These are phyloP conservation scores for Bipolaris victoriae DNA, from an alignment of 2,329 filamentous ascomycete genomes.

Conservation along the genomic window DNA sequence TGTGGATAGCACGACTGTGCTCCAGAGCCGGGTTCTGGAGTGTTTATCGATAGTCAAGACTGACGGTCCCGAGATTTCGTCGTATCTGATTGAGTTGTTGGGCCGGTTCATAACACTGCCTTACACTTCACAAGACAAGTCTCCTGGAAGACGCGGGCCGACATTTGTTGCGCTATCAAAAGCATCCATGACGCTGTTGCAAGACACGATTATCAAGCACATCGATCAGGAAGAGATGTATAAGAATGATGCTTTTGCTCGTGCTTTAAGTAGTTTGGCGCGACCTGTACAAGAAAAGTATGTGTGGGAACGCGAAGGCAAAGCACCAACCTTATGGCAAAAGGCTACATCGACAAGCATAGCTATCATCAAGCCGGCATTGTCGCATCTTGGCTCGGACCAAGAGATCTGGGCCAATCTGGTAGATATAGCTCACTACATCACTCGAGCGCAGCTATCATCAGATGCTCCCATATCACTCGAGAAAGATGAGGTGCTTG, in stretches of 20 bases:
- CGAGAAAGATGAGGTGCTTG: slow-evolving; percentile 75
- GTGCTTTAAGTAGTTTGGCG: slow-evolving; percentile 70
- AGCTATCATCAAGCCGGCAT: slow-evolving; percentile 68
- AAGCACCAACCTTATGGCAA: slow-evolving; percentile 76
- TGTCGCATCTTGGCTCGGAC: slow-evolving; percentile 55
- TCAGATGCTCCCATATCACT: slow-evolving; percentile 43
- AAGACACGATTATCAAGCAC: slow-evolving; percentile 65
- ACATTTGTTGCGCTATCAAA: slow-evolving; percentile 93
- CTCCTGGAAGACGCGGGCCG: slow-evolving; percentile 57
- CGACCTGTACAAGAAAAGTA: slow-evolving; percentile 82
- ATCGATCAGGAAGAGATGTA: slow-evolving; percentile 72
- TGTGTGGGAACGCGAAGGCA: slow-evolving; percentile 73
- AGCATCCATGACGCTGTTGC: slow-evolving; percentile 73
- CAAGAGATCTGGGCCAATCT: slow-evolving; percentile 68
- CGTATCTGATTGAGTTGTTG: slow-evolving; percentile 71
- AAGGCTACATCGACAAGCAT: slow-evolving; percentile 76
- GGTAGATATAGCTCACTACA: slow-evolving; percentile 45
- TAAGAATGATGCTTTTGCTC: slow-evolving; percentile 67
- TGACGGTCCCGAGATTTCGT: slow-evolving; percentile 68
- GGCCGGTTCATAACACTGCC: slow-evolving; percentile 75
- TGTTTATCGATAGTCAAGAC: slow-evolving; percentile 71
- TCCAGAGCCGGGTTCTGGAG: slow-evolving; percentile 74
- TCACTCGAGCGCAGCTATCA: slow-evolving; percentile 49
- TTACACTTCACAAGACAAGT: slow-evolving; percentile 54
- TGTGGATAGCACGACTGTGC: slow-evolving; percentile 71